phyloP scores from a whole-genome alignment of 257 asterid genomes.

The Lantana camara region DNA sequence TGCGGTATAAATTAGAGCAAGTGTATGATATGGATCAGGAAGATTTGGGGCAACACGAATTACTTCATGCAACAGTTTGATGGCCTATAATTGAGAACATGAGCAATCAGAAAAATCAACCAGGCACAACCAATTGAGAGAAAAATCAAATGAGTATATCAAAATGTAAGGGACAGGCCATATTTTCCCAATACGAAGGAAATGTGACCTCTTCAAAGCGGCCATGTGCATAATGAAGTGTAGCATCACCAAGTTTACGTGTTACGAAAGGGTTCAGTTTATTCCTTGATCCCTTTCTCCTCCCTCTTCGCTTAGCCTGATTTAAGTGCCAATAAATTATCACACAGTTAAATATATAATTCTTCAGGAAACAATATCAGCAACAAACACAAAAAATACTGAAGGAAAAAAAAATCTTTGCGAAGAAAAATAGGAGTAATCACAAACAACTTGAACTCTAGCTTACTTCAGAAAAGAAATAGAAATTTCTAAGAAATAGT shows the following conservation, averaged over 20 bases:
- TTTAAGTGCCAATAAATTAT: conserved; percentile 20
- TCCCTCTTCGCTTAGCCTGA: conserved; percentile 58
- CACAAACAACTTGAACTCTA: conserved; percentile 2
- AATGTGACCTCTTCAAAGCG: conserved; percentile 59
- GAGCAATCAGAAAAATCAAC: conserved; percentile 18
- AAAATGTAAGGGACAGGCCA: conserved; percentile 8
- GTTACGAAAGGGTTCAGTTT: conserved; percentile 63
- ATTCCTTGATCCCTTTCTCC: conserved; percentile 68
- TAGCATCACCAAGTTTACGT: conserved; percentile 81
- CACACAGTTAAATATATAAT: neutral
- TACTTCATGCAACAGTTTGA: conserved; percentile 58
- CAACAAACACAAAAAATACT: neutral
- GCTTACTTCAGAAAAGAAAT: neutral
- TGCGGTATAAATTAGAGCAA: conserved; percentile 65
- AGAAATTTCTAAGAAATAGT: neutral
- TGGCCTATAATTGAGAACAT: conserved; percentile 59
- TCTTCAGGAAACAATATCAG: conserved; percentile 7
- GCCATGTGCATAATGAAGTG: conserved; percentile 69
- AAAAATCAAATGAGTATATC: conserved; percentile 21
- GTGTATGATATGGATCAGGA: conserved; percentile 76
- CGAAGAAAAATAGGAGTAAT: neutral
- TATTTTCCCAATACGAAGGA: conserved; percentile 6
- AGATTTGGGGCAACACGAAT: conserved; percentile 81
- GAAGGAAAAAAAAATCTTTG: conserved; percentile 3
- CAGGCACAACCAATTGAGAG: conserved; percentile 15